Conservation (phyloP, 2,329 filamentous ascomycete species). For the Pyrenophora seminiperda region DNA sequence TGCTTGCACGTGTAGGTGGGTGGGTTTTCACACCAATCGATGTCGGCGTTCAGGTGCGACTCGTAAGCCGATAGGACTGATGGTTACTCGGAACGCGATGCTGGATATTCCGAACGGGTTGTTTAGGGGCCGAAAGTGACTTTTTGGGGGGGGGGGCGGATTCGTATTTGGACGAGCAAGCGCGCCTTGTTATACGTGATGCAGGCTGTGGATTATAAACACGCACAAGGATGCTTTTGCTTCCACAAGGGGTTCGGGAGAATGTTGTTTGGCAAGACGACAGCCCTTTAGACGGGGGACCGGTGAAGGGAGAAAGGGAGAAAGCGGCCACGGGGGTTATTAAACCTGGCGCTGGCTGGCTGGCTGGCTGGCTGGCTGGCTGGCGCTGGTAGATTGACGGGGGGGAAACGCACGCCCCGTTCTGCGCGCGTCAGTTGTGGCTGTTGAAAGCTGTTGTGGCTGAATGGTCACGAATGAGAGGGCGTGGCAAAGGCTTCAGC, state of each 20-base stretch:
- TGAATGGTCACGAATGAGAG: constrained; percentile 6
- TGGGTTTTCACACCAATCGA: constrained; percentile 3
- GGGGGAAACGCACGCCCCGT: constrained; percentile 6
- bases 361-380: not conserved
- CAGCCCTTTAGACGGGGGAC: constrained; percentile 3
- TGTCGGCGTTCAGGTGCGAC: constrained; percentile 4
- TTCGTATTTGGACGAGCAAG: constrained; percentile 18
- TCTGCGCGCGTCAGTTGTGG: constrained; percentile 7
- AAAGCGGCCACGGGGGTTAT: constrained; percentile 14
- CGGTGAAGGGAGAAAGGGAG: constrained; percentile 17
- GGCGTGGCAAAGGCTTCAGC: constrained; percentile 2
- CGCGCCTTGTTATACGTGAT: constrained; percentile 13
- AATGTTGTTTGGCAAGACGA: constrained; percentile 10
- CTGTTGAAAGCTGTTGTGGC: constrained; percentile 12
- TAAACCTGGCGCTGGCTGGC: constrained; percentile 9
- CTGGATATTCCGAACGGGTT: constrained; percentile 9
- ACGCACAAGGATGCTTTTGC: constrained; percentile 10
- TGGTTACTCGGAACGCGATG: constrained; percentile 4
- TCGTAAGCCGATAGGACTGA: not conserved
- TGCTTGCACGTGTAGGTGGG: constrained; percentile 10
- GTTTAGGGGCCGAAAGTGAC: constrained; percentile 17
- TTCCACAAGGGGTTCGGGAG: not conserved
- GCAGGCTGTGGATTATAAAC: constrained; percentile 6
- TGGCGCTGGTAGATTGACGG: constrained; percentile 5
- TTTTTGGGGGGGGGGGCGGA: constrained; percentile 6